Conservation (phyloP, 2,329 filamentous ascomycete species). For the Paecilomyces sp. region DNA sequence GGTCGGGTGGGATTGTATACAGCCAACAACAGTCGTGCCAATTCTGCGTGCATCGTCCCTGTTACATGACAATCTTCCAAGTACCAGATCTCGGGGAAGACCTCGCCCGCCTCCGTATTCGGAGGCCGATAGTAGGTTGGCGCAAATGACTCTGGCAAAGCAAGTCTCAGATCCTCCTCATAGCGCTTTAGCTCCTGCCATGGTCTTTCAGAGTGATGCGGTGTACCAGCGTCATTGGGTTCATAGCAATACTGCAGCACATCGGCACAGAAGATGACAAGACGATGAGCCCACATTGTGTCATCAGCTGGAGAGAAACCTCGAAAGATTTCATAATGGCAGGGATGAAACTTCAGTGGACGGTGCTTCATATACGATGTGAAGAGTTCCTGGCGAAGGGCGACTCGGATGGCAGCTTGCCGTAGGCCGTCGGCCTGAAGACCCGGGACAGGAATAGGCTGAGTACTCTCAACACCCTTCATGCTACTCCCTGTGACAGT, state of each 20-base stretch:
- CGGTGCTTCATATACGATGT: slow-evolving; percentile 37
- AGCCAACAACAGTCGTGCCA: slow-evolving; percentile 51
- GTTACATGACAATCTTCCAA: slow-evolving; percentile 52
- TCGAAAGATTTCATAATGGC: slow-evolving; percentile 29
- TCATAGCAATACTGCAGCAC: slow-evolving; percentile 3
- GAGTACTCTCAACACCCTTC: neutral
- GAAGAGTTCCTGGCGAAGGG: slow-evolving; percentile 44
- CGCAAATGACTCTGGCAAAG: slow-evolving; percentile 46
- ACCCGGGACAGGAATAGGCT: neutral
- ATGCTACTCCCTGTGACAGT: neutral
- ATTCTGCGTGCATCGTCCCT: slow-evolving; percentile 53
- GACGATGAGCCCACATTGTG: slow-evolving; percentile 19
- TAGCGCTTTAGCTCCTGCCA: slow-evolving; percentile 34
- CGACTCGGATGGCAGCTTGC: slow-evolving; percentile 41
- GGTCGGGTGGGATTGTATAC: slow-evolving; percentile 51
- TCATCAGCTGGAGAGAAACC: slow-evolving; percentile 25
- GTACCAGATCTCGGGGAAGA: slow-evolving; percentile 55
- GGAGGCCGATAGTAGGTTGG: slow-evolving; percentile 46
- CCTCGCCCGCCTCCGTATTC: slow-evolving; percentile 24
- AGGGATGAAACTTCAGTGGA: slow-evolving; percentile 30
- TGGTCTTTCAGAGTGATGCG: slow-evolving; percentile 1
- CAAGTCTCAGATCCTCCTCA: slow-evolving; percentile 40
- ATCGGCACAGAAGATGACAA: neutral
- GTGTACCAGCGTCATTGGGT: neutral
- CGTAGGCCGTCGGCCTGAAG: slow-evolving; percentile 22